A percentile compares a stretch with the other conserved stretches of the same genome.
phyloP scores from a whole-genome alignment of 2,329 filamentous ascomycete genomes.

The Nemania serpens region DNA sequence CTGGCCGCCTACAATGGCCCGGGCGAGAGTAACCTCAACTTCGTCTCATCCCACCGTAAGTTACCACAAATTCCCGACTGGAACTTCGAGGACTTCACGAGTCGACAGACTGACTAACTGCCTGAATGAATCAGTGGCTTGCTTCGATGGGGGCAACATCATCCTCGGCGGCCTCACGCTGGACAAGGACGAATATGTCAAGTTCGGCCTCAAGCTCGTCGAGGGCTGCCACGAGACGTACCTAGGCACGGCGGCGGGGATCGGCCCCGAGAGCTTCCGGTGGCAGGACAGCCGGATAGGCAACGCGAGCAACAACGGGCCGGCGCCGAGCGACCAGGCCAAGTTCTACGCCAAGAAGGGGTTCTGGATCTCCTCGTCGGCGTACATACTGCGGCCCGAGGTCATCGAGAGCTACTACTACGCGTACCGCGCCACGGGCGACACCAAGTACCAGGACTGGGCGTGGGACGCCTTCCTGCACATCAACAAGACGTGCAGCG shows the following conservation, averaged over 20 bases:
- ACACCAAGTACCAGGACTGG: constrained; percentile 79
- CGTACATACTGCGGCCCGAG: constrained; percentile 77
- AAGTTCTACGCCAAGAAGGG: constrained; percentile 69
- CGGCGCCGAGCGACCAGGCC: constrained; percentile 50
- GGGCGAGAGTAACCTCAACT: constrained; percentile 42
- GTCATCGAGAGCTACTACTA: constrained; percentile 87
- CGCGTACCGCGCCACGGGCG: constrained; percentile 78
- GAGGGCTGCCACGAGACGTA: constrained; percentile 78
- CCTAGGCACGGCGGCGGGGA: constrained; percentile 66
- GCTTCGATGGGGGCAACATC: constrained; percentile 85
- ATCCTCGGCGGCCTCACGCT: constrained; percentile 79
- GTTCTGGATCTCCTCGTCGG: constrained; percentile 67
- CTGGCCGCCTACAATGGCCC: constrained; percentile 60
- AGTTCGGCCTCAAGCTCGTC: constrained; percentile 75
- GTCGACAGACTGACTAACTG: not conserved
- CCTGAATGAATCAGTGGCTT: constrained; percentile 63
- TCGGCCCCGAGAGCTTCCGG: constrained; percentile 75
- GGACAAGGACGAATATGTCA: constrained; percentile 65
- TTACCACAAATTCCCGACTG: constrained; percentile 45
- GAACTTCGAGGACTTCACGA: not conserved
- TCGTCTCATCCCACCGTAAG: constrained; percentile 57
- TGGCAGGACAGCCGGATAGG: constrained; percentile 57
- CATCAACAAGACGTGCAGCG: constrained; percentile 67
- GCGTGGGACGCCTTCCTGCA: constrained; percentile 77
- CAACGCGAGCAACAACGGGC: constrained; percentile 47